Percentiles rank a stretch among this genome's conserved stretches.
These are phyloP conservation scores for Candida khao-thaluensis DNA, from an alignment of 805 yeast genomes.

Conservation along the genomic window DNA sequence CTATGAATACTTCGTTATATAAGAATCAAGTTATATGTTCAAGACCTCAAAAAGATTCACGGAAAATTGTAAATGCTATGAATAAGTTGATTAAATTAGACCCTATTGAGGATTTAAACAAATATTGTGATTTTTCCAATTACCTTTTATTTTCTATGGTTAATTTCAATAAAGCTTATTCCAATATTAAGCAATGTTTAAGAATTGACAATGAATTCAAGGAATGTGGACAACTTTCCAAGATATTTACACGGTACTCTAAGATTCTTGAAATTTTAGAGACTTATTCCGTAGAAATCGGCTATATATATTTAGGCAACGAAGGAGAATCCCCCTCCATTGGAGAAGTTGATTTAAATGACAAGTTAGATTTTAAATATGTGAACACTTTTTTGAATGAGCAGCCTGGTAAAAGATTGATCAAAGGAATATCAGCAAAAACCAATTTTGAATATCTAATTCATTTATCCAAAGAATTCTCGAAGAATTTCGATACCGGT, in stretches of 20 bases:
- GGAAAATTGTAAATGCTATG: conserved; percentile 24
- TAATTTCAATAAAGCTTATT: conserved; percentile 52
- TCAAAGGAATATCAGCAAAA: conserved; percentile 32
- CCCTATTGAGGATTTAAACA: conserved; percentile 25
- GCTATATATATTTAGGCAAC: conserved; percentile 23
- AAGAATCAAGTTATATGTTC: conserved; percentile 26
- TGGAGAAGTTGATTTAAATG: conserved; percentile 26
- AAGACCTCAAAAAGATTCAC: conserved; percentile 9
- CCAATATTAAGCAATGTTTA: conserved; percentile 63
- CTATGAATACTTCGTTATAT: conserved; percentile 32
- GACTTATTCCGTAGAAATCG: conserved; percentile 40
- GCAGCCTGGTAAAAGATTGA: conserved; percentile 16
- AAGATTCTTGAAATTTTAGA: conserved; percentile 40
- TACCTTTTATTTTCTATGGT: conserved; percentile 47
- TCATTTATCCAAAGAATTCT: conserved; percentile 33
- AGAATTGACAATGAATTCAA: conserved; percentile 72
- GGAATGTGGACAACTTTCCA: conserved; percentile 56
- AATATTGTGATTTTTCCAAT: conserved; percentile 27
- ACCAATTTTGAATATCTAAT: conserved; percentile 44
- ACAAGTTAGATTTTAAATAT: conserved; percentile 22
- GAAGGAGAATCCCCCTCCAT: conserved; percentile 12
- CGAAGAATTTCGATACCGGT: conserved; percentile 14
- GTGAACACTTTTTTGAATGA: conserved; percentile 24
- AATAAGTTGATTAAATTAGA: conserved; percentile 26
- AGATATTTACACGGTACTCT: conserved; percentile 49